These are phyloP conservation scores for Crepidotus variabilis DNA, from an alignment of 768 basidiomycete species.

Conservation along the genomic window DNA sequence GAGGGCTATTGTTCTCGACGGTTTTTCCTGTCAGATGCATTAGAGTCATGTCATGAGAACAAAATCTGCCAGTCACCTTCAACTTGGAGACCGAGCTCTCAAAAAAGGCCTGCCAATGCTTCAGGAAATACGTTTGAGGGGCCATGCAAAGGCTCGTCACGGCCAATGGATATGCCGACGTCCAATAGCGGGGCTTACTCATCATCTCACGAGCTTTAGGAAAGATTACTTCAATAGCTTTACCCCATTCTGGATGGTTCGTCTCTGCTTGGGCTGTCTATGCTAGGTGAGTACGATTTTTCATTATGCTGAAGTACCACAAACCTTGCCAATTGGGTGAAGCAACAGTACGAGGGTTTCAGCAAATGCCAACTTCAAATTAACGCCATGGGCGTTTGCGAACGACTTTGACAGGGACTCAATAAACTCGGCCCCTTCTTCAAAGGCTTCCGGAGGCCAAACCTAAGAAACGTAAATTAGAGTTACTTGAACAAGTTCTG, in stretches of 20 bases:
- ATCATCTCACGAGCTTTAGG: constrained; percentile 84
- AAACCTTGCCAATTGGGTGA: constrained; percentile 86
- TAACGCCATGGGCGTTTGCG: constrained; percentile 76
- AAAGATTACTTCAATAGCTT: constrained; percentile 81
- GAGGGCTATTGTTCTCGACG: constrained; percentile 63
- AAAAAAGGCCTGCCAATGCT: constrained; percentile 74
- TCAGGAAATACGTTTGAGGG: constrained; percentile 79
- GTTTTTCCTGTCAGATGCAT: constrained; percentile 61
- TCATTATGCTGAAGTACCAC: not conserved
- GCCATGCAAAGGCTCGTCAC: constrained; percentile 85
- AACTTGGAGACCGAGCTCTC: constrained; percentile 72
- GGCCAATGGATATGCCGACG: constrained; percentile 77
- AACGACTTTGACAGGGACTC: constrained; percentile 81
- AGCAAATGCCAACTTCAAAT: constrained; percentile 81
- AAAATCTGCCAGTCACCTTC: constrained; percentile 49
- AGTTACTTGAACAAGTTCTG: not conserved
- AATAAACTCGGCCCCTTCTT: constrained; percentile 90
- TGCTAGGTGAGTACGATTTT: constrained; percentile 3
- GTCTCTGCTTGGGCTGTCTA: constrained; percentile 95
- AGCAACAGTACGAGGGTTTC: constrained; percentile 74
- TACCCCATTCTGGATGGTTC: constrained; percentile 92
- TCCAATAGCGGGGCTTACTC: constrained; percentile 88
- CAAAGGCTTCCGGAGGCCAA: constrained; percentile 91
- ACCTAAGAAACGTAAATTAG: constrained; percentile 43
- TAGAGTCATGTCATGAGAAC: not conserved